These are phyloP conservation scores for Cucumis cinereus DNA, from an alignment of 306 rosid species.

Conservation along the genomic window DNA sequence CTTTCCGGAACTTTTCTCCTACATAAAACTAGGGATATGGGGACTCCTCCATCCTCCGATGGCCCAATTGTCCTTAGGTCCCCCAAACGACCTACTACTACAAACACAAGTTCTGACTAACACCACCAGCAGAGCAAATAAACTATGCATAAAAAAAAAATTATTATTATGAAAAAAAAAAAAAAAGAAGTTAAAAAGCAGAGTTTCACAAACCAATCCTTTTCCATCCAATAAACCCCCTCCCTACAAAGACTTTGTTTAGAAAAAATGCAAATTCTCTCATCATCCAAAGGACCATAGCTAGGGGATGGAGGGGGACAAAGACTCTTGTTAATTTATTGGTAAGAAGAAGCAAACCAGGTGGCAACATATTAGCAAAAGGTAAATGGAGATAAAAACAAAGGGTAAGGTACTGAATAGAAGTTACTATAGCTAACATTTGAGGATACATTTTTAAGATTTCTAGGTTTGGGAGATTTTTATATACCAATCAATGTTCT, in stretches of 20 bases:
- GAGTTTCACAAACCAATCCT: background rate
- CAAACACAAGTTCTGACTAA: background rate
- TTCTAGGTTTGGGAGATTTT: background rate
- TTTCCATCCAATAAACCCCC: background rate
- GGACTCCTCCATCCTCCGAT: conserved; percentile 10
- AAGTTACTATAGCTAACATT: background rate
- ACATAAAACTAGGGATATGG: conserved; percentile 86
- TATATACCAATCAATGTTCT: background rate
- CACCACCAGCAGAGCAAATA: background rate
- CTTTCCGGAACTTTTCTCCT: conserved; percentile 85
- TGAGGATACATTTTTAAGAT: background rate
- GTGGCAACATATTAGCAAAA: background rate
- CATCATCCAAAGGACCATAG: background rate
- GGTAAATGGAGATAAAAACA: background rate
- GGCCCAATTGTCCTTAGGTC: background rate
- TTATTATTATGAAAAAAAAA: no score
- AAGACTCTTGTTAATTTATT: conserved; percentile 3
- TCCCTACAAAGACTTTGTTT: background rate
- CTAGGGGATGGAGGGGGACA: background rate
- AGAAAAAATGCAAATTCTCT: background rate
- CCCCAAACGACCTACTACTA: background rate
- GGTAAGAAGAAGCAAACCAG: background rate
- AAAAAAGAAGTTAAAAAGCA: no score
- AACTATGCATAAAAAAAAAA: background rate
- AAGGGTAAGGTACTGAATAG: background rate